phyloP scores from a whole-genome alignment of 371 early-diverging fungal species.

The Syncephalastrum monosporum region DNA sequence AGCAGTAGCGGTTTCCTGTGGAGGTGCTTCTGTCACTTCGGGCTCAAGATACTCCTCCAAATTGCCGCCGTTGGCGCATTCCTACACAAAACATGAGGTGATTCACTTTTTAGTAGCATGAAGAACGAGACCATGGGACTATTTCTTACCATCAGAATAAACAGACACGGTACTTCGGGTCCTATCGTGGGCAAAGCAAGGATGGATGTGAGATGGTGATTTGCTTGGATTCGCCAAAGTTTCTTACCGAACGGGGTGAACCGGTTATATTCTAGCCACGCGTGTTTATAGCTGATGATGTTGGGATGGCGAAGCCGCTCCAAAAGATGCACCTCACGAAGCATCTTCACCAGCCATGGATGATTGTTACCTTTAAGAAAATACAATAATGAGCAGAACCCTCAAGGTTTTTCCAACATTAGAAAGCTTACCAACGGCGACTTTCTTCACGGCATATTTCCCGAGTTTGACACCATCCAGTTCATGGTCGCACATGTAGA shows the following conservation, averaged over 20 bases:
- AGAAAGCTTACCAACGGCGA: conserved; percentile 69
- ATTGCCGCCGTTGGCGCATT: conserved; percentile 95
- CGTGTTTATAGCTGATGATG: conserved; percentile 93
- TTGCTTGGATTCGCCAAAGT: neutral
- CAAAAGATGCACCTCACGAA: conserved; percentile 89
- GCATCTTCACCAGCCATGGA: conserved; percentile 91
- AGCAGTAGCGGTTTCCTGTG: conserved; percentile 4
- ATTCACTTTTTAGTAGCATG: neutral
- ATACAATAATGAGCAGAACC: neutral
- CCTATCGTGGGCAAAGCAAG: conserved; percentile 17
- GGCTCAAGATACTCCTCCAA: conserved; percentile 86
- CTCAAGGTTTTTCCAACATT: neutral
- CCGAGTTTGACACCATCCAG: conserved; percentile 80
- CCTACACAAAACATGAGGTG: conserved; percentile 25
- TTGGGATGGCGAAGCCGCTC: conserved; percentile 89
- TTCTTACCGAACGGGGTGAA: conserved; percentile 71
- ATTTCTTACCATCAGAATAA: conserved; percentile 82
- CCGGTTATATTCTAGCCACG: conserved; percentile 86
- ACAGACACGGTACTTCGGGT: conserved; percentile 91
- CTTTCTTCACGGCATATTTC: conserved; percentile 91
- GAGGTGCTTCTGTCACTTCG: neutral
- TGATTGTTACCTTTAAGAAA: conserved; percentile 65
- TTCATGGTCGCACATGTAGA: conserved; percentile 88
- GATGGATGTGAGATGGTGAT: neutral
- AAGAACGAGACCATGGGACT: too few species aligned